Conservation (phyloP, 805 yeast species). For the Sungouiozyma ichnusensis region DNA sequence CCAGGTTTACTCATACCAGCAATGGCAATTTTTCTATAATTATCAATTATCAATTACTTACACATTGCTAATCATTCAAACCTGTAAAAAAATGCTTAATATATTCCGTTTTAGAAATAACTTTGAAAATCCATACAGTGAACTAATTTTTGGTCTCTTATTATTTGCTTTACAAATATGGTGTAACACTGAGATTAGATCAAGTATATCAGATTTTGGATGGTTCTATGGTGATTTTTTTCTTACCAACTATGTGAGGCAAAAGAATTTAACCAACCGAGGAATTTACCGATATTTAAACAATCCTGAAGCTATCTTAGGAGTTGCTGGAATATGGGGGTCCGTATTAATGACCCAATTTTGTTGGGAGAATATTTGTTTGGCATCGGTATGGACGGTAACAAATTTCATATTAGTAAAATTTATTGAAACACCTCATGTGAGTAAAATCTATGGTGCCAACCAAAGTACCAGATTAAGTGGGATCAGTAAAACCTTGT, state of each 20-base stretch:
- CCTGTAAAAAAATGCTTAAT: slow-evolving; percentile 25
- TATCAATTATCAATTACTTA: slow-evolving; percentile 44
- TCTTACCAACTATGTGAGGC: slow-evolving; percentile 41
- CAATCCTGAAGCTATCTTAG: slow-evolving; percentile 72
- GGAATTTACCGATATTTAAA: slow-evolving; percentile 76
- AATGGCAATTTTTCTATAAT: slow-evolving; percentile 62
- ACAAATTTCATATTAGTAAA: slow-evolving; percentile 58
- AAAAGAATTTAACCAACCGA: slow-evolving; percentile 51
- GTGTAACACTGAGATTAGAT: slow-evolving; percentile 59
- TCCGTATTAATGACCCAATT: slow-evolving; percentile 47
- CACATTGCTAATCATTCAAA: slow-evolving; percentile 36
- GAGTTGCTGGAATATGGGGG: slow-evolving; percentile 76
- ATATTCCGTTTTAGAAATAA: slow-evolving; percentile 10
- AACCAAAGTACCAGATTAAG: slow-evolving; percentile 38
- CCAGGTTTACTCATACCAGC: slow-evolving; percentile 53
- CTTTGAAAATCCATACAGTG: slow-evolving; percentile 6
- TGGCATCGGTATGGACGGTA: slow-evolving; percentile 56
- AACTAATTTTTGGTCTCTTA: slow-evolving; percentile 45
- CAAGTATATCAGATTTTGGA: slow-evolving; percentile 72
- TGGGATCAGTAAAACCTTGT: slow-evolving; percentile 37
- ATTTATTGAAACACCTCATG: slow-evolving; percentile 68
- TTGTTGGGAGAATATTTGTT: slow-evolving; percentile 35
- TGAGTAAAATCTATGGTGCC: slow-evolving; percentile 66
- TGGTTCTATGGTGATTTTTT: slow-evolving; percentile 87
- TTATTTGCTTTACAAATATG: slow-evolving; percentile 52